Evolutionary conservation across 768 basidiomycete genomes (phyloP).

Genomic region (Omphalotus guepiniiformis): DNA sequence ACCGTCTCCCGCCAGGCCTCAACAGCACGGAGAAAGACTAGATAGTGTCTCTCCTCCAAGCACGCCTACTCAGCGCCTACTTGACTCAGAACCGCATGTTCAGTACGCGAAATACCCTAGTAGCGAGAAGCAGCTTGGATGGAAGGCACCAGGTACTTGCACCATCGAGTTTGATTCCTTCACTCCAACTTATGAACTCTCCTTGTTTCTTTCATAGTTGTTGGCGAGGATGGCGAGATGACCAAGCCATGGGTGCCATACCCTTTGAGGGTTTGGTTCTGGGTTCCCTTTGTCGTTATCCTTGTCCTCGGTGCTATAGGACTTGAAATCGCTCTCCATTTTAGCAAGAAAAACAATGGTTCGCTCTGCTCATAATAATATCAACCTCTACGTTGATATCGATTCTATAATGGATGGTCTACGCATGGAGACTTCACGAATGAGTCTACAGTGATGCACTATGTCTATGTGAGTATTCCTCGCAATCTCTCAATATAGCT

Average conservation of each 20-base stretch:
- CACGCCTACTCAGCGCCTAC: conserved; percentile 7
- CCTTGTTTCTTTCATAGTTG: too few species aligned
- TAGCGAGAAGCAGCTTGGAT: not conserved
- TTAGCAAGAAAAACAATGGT: conserved; percentile 24
- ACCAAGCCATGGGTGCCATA: conserved; percentile 19
- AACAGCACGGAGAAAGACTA: not conserved
- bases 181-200: not conserved
- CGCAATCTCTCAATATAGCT: not conserved
- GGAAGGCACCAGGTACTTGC: not conserved
- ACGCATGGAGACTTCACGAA: conserved; percentile 29
- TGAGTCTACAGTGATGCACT: conserved; percentile 39
- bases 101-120: conserved; percentile 7
- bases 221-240: too few species aligned
- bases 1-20: not conserved
- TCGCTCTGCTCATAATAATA: not conserved
- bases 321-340: conserved; percentile 27
- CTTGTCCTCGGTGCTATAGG: conserved; percentile 24
- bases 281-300: conserved; percentile 20
- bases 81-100: conserved; percentile 3
- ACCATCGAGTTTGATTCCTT: not conserved
- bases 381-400: conserved; percentile 6
- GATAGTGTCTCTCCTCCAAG: conserved; percentile 8
- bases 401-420: conserved; percentile 36
- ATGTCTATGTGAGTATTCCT: conserved; percentile 42
- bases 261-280: conserved; percentile 24